Evolutionary conservation across 2,329 filamentous ascomycete genomes (phyloP).

Genomic region (Stagonosporopsis vannaccii): DNA sequence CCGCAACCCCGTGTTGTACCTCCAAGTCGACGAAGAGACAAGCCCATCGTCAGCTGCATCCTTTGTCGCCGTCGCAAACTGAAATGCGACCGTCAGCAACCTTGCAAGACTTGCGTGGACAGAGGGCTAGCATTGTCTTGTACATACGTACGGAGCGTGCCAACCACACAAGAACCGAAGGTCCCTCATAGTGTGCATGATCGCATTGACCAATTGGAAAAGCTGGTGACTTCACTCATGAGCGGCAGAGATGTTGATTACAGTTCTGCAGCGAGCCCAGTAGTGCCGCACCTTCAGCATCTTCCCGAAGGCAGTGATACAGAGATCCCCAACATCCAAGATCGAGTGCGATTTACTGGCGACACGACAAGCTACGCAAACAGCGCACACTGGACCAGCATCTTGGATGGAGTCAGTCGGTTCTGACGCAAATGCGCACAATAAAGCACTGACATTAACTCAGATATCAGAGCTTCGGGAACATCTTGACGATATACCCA

Average conservation of each 20-base stretch:
- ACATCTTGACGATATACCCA: constrained; percentile 41
- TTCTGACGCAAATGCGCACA: neutral
- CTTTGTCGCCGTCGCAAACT: constrained; percentile 31
- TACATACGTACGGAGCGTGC: constrained; percentile 35
- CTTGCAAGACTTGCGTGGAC: constrained; percentile 47
- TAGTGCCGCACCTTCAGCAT: constrained; percentile 14
- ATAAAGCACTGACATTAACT: constrained; percentile 2
- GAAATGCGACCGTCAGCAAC: constrained; percentile 48
- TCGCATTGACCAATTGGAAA: constrained; percentile 47
- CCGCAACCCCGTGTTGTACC: constrained; percentile 28
- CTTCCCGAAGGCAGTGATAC: constrained; percentile 20
- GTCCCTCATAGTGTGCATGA: constrained; percentile 44
- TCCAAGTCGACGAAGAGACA: constrained; percentile 38
- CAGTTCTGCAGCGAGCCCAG: constrained; percentile 5
- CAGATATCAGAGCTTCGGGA: constrained; percentile 45
- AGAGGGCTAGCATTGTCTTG: constrained; percentile 47
- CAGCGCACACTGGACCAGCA: constrained; percentile 48
- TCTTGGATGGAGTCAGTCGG: constrained; percentile 43
- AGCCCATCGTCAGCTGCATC: constrained; percentile 37
- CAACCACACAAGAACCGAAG: constrained; percentile 32
- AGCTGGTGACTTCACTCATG: constrained; percentile 47
- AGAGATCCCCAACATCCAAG: constrained; percentile 35
- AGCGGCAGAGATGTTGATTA: constrained; percentile 27
- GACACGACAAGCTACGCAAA: constrained; percentile 44
- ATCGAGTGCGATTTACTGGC: constrained; percentile 37